Evolutionary conservation across 805 yeast genomes (phyloP).

Genomic region (Zygoascus biomembranicola): DNA sequence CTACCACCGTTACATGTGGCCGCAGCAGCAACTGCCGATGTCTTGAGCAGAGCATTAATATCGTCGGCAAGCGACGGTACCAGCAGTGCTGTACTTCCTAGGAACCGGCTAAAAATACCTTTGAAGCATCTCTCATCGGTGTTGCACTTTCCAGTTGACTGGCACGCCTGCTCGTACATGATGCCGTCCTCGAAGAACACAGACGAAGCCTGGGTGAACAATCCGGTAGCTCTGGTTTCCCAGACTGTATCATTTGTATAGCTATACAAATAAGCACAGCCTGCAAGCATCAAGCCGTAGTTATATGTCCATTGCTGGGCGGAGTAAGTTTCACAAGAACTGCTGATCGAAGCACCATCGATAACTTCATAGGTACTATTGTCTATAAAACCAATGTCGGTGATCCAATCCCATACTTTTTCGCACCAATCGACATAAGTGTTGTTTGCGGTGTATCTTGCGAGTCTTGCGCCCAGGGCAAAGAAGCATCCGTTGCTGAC

Average conservation of each 20-base stretch:
- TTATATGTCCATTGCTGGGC: conserved; percentile 78
- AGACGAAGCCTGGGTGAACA: conserved; percentile 40
- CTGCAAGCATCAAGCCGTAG: conserved; percentile 69
- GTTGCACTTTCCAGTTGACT: conserved; percentile 54
- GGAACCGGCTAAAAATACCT: conserved; percentile 67
- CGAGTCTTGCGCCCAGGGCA: conserved; percentile 79
- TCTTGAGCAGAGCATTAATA: conserved; percentile 36
- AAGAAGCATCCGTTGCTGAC: conserved; percentile 87
- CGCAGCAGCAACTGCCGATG: conserved; percentile 68
- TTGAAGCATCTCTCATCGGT: conserved; percentile 90
- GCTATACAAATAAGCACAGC: conserved; percentile 74
- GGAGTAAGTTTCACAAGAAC: conserved; percentile 55
- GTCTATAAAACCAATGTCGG: conserved; percentile 41
- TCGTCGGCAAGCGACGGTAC: conserved; percentile 43
- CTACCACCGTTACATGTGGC: conserved; percentile 76
- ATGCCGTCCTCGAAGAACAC: conserved; percentile 31
- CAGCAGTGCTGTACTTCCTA: conserved; percentile 66
- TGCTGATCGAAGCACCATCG: conserved; percentile 32
- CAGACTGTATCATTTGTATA: conserved; percentile 58
- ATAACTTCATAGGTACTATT: conserved; percentile 33
- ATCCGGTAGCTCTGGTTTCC: conserved; percentile 50
- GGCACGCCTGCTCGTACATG: conserved; percentile 82
- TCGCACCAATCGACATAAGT: conserved; percentile 71
- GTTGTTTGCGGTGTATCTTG: conserved; percentile 69
- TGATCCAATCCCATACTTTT: conserved; percentile 74